phyloP scores from a whole-genome alignment of 2,329 filamentous ascomycete genomes.

The Juglanconis sp. region DNA sequence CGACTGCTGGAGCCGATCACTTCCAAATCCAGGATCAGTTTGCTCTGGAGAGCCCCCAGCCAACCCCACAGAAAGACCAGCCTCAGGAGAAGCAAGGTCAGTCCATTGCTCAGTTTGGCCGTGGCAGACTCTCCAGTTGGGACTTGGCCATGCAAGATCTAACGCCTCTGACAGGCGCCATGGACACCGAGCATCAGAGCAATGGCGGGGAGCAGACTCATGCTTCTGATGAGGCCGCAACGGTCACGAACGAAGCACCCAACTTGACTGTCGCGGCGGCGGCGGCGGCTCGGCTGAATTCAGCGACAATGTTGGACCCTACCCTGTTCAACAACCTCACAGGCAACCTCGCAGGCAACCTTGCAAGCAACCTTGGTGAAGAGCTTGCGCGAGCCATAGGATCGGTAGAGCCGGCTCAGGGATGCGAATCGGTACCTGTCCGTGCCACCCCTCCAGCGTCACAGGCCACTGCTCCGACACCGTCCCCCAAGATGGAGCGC shows the following conservation, averaged over 20 bases:
- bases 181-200: slow-evolving; percentile 28
- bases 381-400: slow-evolving; percentile 10
- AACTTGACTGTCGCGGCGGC: slow-evolving; percentile 56
- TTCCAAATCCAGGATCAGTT: slow-evolving; percentile 59
- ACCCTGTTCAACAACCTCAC: slow-evolving; percentile 31
- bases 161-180: slow-evolving; percentile 6
- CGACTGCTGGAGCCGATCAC: slow-evolving; percentile 27
- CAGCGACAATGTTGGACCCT: slow-evolving; percentile 50
- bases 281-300: slow-evolving; percentile 53
- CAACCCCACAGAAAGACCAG: slow-evolving; percentile 42
- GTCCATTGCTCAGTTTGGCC: slow-evolving; percentile 11
- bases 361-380: slow-evolving; percentile 5
- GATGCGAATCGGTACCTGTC: slow-evolving; percentile 15
- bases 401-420: slow-evolving; percentile 16
- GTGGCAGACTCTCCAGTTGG: neutral
- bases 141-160: neutral
- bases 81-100: slow-evolving; percentile 36
- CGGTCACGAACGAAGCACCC: slow-evolving; percentile 40
- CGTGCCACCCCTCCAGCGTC: slow-evolving; percentile 18
- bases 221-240: slow-evolving; percentile 37
- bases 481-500: slow-evolving; percentile 1
- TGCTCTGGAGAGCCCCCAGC: slow-evolving; percentile 51
- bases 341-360: slow-evolving; percentile 17
- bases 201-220: slow-evolving; percentile 50
- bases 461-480: neutral